Base-by-base conservation (phyloP, 176 grass and related monocot genomes). In the Zizania latifolia region DNA sequence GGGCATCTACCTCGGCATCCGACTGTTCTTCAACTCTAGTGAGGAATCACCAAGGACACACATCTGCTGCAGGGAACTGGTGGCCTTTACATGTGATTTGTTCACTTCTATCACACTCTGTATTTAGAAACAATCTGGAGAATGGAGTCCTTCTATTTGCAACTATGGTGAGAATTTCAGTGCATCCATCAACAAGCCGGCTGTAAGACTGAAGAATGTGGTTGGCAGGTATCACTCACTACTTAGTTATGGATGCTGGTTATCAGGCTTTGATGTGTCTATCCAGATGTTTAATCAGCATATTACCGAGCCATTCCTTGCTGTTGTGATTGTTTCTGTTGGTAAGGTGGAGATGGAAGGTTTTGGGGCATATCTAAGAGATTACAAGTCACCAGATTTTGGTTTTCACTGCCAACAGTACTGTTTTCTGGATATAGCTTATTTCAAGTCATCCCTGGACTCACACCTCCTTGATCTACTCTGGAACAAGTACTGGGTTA, bases 401-500 rank as follows among this genome's bases (percentile, higher is more conserved):
- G 96, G 96, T 57, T 92, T 99, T 24, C 96, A 99, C 54, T 99
- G 96, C 79, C 94, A 99, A 83, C 92, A 92, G 89, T 99, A 99
- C 80, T 99, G 95, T 86, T 39, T 92, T 48, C 78, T 99, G 80
- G 96, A 99, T 66, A 99, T 99, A 82, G 95, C 96, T 66, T 99
- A 99, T 66, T 99, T 99, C 89, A 99, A 99, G 82, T 99, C 92
- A 55, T 86, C 92, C 27, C 51, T 99, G 58, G 95, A 99, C 51
- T 92, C 86, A 6, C 95, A 92, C 68, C 86, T 99, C 17, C 84
- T 99, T 79, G 96, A 99, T 90, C 82, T 99, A 32, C 90, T 99
- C 12, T 99, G 96, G 96, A 99, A 99, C 32, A 99, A 99, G 76
- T 99, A 99, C 37, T 99, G 96, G 96, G 95, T 99, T 6, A 99